Conservation (phyloP, 768 basidiomycete genomes). For the Cyclocybe cylindracea region DNA sequence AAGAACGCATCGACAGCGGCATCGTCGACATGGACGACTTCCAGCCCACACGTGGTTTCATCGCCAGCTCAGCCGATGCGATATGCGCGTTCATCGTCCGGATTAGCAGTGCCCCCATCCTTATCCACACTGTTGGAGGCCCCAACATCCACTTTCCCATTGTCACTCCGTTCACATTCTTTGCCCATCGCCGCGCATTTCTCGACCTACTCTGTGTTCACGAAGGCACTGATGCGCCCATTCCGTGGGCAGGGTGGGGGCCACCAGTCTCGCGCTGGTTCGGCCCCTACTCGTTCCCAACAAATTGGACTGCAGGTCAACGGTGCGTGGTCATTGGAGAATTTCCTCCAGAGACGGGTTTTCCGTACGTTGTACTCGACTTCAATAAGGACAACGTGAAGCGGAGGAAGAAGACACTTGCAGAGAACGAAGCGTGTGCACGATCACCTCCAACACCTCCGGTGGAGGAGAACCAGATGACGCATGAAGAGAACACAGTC, state of each 20-base stretch:
- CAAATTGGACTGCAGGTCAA: conserved; percentile 39
- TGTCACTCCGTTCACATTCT: conserved; percentile 29
- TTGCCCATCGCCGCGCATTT: conserved; percentile 36
- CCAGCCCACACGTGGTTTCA: conserved; percentile 17
- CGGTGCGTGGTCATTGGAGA: conserved; percentile 26
- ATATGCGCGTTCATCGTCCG: conserved; percentile 18
- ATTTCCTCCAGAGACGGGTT: conserved; percentile 1
- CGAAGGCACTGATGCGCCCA: neutral
- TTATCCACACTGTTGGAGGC: neutral
- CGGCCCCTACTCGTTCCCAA: conserved; percentile 27
- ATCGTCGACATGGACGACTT: conserved; percentile 1
- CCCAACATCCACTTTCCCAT: conserved; percentile 4
- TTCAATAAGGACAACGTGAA: too few relatives aligned
- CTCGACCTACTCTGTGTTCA: conserved; percentile 12
- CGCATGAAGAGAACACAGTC: neutral
- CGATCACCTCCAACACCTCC: neutral
- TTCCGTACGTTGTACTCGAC: conserved; percentile 22
- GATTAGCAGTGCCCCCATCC: neutral
- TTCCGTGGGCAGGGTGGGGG: conserved; percentile 37
- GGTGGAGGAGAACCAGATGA: neutral
- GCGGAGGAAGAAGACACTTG: conserved; percentile 3
- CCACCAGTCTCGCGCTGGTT: conserved; percentile 35
- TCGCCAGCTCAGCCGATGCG: conserved; percentile 16
- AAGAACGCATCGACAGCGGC: neutral
- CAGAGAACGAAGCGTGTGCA: neutral